These are phyloP conservation scores for Cadophora luteo-olivacea DNA, from an alignment of 2,329 filamentous ascomycete species.

Conservation along the genomic window DNA sequence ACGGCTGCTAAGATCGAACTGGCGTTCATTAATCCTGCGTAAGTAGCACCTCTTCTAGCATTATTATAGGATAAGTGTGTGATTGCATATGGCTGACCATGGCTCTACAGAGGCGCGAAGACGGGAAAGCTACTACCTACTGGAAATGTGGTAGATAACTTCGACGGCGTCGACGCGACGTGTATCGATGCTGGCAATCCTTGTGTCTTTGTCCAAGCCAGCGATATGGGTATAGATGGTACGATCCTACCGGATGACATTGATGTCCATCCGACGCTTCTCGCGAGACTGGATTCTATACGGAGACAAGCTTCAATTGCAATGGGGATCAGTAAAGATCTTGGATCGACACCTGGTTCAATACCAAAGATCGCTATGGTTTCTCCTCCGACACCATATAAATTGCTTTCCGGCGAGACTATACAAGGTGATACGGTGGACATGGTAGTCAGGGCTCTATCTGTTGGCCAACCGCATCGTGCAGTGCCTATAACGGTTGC, in stretches of 20 bases:
- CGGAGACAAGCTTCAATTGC: slow-evolving; percentile 60
- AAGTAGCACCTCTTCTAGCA: slow-evolving; percentile 1
- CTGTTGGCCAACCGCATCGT: slow-evolving; percentile 62
- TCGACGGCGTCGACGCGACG: slow-evolving; percentile 58
- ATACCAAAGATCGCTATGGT: slow-evolving; percentile 70
- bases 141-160: slow-evolving; percentile 57
- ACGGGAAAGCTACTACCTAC: slow-evolving; percentile 68
- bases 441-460: slow-evolving; percentile 56
- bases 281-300: slow-evolving; percentile 59
- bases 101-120: slow-evolving; percentile 55
- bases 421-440: slow-evolving; percentile 45
- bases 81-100: slow-evolving; percentile 6
- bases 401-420: slow-evolving; percentile 48
- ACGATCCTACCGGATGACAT: slow-evolving; percentile 61
- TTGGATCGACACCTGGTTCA: slow-evolving; percentile 55
- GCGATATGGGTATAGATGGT: slow-evolving; percentile 56
- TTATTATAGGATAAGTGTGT: background rate
- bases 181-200: slow-evolving; percentile 71
- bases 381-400: slow-evolving; percentile 48
- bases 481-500: slow-evolving; percentile 63
- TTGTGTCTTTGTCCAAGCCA: slow-evolving; percentile 64
- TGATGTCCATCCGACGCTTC: slow-evolving; percentile 52
- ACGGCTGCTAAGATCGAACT: slow-evolving; percentile 62
- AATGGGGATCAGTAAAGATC: slow-evolving; percentile 63
- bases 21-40: slow-evolving; percentile 65